Percentiles rank a stretch among this genome's conserved stretches.
These are phyloP conservation scores for Lepidium didymum DNA, from an alignment of 345 rosid species.

Conservation along the genomic window DNA sequence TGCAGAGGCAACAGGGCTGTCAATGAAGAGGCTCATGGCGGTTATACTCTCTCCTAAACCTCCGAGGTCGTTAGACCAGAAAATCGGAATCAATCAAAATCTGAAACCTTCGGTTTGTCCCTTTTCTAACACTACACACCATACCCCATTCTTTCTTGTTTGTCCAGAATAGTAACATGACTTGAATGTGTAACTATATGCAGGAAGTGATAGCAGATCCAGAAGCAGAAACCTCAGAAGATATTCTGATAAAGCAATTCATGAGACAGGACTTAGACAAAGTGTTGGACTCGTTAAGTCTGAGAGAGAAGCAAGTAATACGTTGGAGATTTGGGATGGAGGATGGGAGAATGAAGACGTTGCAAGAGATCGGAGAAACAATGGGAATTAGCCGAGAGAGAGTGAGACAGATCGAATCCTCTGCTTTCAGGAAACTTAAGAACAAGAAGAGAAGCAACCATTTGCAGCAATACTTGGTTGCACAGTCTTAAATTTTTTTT, in stretches of 20 bases:
- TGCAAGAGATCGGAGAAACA: constrained; percentile 89
- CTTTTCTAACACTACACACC: not conserved
- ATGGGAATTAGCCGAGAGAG: constrained; percentile 92
- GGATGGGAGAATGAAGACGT: constrained; percentile 80
- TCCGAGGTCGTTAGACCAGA: constrained; percentile 86
- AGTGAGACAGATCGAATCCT: constrained; percentile 75
- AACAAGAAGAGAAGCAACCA: constrained; percentile 70
- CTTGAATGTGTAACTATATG: not conserved
- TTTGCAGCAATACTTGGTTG: constrained; percentile 59
- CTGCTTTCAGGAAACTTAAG: constrained; percentile 76
- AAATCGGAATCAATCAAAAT: constrained; percentile 61
- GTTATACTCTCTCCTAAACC: constrained; percentile 76
- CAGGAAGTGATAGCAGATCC: constrained; percentile 91
- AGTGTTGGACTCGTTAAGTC: constrained; percentile 60
- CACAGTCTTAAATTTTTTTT: constrained; percentile 17
- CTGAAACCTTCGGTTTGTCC: constrained; percentile 75
- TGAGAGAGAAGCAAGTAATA: constrained; percentile 73
- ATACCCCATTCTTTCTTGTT: not conserved
- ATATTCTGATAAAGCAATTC: constrained; percentile 56
- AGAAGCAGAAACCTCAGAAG: constrained; percentile 67
- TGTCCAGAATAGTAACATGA: not conserved
- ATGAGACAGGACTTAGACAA: constrained; percentile 80
- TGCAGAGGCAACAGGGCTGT: constrained; percentile 80
- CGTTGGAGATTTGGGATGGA: constrained; percentile 88
- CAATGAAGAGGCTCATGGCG: constrained; percentile 76